Percentiles rank a stretch among this genome's conserved stretches.
Evolutionary conservation across 1,139 yeast species (phyloP).

Genomic region (Meyerozyma carpophila): DNA sequence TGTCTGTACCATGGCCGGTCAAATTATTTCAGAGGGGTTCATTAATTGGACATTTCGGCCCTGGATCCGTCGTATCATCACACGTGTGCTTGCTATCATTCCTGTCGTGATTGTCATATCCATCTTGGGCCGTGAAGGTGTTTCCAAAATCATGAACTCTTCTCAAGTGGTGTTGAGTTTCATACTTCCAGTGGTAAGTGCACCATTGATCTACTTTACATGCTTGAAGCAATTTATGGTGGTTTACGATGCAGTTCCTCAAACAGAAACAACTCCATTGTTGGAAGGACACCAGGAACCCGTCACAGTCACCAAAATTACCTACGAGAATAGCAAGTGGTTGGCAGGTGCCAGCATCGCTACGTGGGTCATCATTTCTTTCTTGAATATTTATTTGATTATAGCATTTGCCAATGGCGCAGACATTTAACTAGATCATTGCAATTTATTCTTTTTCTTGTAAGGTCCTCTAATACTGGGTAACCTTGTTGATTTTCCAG

Average conservation of each 20-base stretch:
- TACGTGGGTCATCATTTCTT: slow-evolving; percentile 70
- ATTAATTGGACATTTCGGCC: slow-evolving; percentile 68
- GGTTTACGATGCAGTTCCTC: slow-evolving; percentile 27
- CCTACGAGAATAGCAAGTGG: slow-evolving; percentile 61
- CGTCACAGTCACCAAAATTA: slow-evolving; percentile 10
- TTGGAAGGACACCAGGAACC: not conserved
- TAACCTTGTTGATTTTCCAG: slow-evolving; percentile 23
- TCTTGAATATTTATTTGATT: slow-evolving; percentile 69
- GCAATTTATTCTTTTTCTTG: slow-evolving; percentile 28
- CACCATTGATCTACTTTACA: slow-evolving; percentile 71
- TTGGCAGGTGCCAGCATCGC: slow-evolving; percentile 50
- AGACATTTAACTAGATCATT: slow-evolving; percentile 37
- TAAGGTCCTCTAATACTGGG: slow-evolving; percentile 39
- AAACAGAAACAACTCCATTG: not conserved
- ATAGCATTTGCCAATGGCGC: slow-evolving; percentile 65
- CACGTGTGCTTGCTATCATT: slow-evolving; percentile 65
- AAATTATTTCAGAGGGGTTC: slow-evolving; percentile 76
- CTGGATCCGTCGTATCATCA: slow-evolving; percentile 63
- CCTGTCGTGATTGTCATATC: slow-evolving; percentile 65
- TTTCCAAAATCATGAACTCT: slow-evolving; percentile 63
- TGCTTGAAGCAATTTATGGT: slow-evolving; percentile 54
- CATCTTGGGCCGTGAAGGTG: slow-evolving; percentile 65
- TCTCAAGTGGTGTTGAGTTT: slow-evolving; percentile 71
- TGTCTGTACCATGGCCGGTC: slow-evolving; percentile 79
- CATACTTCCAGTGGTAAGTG: slow-evolving; percentile 67